These are phyloP conservation scores for Blastobotrys persicus DNA, from an alignment of 1,139 yeast species.

Conservation along the genomic window DNA sequence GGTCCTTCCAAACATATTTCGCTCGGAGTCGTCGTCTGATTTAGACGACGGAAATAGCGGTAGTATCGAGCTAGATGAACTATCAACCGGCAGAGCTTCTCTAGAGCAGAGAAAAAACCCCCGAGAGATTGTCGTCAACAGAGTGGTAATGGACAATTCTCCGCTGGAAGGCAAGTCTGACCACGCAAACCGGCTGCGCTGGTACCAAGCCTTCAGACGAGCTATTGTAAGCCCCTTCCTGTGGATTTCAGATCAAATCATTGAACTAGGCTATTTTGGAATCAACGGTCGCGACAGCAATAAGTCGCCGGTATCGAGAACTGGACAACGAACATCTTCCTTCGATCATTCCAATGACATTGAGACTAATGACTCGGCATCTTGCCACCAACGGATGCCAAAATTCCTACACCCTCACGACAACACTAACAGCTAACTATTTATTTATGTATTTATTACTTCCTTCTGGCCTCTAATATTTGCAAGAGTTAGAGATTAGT, in stretches of 20 bases:
- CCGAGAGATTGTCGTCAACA: not conserved
- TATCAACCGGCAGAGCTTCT: not conserved
- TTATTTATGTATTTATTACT: constrained; percentile 3
- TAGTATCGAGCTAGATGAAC: not conserved
- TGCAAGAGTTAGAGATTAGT: too few species aligned
- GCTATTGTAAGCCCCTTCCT: constrained; percentile 16
- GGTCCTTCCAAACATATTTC: constrained; percentile 3
- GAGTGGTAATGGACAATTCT: not conserved
- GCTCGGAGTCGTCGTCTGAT: not conserved
- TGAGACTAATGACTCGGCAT: not conserved
- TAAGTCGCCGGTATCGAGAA: not conserved
- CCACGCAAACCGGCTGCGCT: not conserved
- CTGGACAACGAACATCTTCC: not conserved
- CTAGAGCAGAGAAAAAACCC: constrained; percentile 3
- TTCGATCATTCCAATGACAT: not conserved
- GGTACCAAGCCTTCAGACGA: constrained; percentile 2
- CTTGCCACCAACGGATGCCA: not conserved
- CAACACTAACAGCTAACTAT: not conserved
- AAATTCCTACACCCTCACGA: not conserved
- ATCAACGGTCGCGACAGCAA: constrained; percentile 6
- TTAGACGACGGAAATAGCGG: not conserved
- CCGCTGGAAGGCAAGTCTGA: not conserved
- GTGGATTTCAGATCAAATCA: constrained; percentile 19
- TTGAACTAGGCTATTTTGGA: constrained; percentile 18
- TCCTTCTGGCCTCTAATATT: too few species aligned